These are phyloP conservation scores for Alternaria alternata DNA, from an alignment of 2,329 filamentous ascomycete species.

Conservation along the genomic window DNA sequence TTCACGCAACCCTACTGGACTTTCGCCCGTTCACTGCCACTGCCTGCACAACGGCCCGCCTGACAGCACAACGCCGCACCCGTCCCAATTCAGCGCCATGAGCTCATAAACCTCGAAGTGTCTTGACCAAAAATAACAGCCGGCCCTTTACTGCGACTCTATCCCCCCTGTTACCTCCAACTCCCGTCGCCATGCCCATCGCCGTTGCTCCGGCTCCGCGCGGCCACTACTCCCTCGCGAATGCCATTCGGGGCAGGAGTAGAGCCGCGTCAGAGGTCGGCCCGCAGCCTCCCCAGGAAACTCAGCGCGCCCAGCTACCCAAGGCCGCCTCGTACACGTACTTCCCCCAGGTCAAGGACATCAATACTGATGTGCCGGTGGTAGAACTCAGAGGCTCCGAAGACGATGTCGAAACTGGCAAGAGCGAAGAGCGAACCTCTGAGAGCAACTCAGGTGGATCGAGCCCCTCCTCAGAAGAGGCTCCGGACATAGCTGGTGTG, in stretches of 20 bases:
- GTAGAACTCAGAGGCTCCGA: slow-evolving; percentile 44
- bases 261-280: slow-evolving; percentile 45
- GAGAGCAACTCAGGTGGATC: slow-evolving; percentile 55
- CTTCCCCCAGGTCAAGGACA: slow-evolving; percentile 50
- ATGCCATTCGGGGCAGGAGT: slow-evolving; percentile 40
- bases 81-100: slow-evolving; percentile 29
- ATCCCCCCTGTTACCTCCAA: slow-evolving; percentile 3
- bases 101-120: slow-evolving; percentile 21
- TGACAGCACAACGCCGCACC: slow-evolving; percentile 24
- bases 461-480: slow-evolving; percentile 54
- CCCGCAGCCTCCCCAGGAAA: slow-evolving; percentile 31
- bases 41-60: slow-evolving; percentile 28
- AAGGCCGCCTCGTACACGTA: slow-evolving; percentile 54
- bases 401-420: slow-evolving; percentile 39
- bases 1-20: not conserved
- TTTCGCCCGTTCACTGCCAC: slow-evolving; percentile 7
- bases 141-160: slow-evolving; percentile 5
- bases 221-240: slow-evolving; percentile 42
- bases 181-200: slow-evolving; percentile 39
- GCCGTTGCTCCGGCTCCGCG: slow-evolving; percentile 43
- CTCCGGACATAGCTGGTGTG: slow-evolving; percentile 34
- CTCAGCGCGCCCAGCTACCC: slow-evolving; percentile 41
- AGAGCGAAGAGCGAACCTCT: slow-evolving; percentile 43
- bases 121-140: slow-evolving; percentile 4
- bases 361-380: slow-evolving; percentile 41